These are phyloP conservation scores for Elaeagnus macrophylla DNA, from an alignment of 306 rosid genomes.

Conservation along the genomic window DNA sequence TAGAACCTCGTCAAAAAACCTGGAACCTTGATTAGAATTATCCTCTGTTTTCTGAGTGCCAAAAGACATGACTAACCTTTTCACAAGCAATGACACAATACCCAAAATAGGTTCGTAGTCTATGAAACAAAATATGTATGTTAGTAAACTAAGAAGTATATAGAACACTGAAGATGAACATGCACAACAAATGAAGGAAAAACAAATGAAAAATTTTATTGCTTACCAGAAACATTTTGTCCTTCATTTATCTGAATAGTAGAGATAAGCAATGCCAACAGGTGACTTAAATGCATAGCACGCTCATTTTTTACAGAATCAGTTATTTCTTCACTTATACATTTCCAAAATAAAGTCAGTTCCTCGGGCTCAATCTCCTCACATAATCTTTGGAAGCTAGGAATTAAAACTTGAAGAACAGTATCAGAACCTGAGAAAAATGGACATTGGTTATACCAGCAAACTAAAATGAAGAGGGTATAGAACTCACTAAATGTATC, in stretches of 20 bases:
- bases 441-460: too few relatives aligned
- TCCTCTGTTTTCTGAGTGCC: conserved; percentile 32
- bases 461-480: too few relatives aligned
- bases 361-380: conserved; percentile 56
- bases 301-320: conserved; percentile 28
- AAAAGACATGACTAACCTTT: conserved; percentile 32
- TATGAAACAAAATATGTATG: conserved; percentile 27
- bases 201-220: conserved; percentile 16
- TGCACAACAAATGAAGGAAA: conserved; percentile 1
- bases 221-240: conserved; percentile 56
- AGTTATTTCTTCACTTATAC: conserved; percentile 42
- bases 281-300: conserved; percentile 29
- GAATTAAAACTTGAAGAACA: conserved; percentile 43
- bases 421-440: conserved; percentile 39
- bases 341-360: conserved; percentile 52
- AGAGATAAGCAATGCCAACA: conserved; percentile 48
- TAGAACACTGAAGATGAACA: neutral
- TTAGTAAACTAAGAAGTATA: neutral
- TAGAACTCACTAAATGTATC: too few relatives aligned
- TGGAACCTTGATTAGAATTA: conserved; percentile 26
- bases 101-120: conserved; percentile 58
- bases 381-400: conserved; percentile 47
- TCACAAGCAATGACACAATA: conserved; percentile 35
- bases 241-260: conserved; percentile 47
- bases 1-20: conserved; percentile 45